Conservation (phyloP, 1,139 yeast genomes). For the Zygoascus hellenicus region DNA sequence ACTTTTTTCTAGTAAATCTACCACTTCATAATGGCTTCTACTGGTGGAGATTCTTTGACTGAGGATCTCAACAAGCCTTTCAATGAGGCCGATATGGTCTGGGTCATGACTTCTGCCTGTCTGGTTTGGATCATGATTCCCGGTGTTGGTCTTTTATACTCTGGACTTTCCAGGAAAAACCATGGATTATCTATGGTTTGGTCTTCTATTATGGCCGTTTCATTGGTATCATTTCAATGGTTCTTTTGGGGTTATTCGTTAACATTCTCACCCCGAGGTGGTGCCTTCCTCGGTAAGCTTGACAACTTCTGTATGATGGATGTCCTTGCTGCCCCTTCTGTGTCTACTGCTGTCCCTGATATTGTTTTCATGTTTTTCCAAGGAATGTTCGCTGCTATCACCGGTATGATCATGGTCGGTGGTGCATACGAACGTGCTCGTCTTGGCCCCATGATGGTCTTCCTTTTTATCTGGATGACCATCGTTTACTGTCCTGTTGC, state of each 20-base stretch:
- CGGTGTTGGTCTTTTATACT: constrained; percentile 84
- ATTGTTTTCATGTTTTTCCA: constrained; percentile 84
- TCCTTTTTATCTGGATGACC: constrained; percentile 90
- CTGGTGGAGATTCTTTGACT: constrained; percentile 72
- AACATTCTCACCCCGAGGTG: constrained; percentile 68
- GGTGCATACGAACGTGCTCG: constrained; percentile 88
- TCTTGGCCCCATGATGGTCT: constrained; percentile 92
- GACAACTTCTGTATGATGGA: constrained; percentile 72
- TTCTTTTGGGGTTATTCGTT: constrained; percentile 96
- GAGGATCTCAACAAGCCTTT: constrained; percentile 70
- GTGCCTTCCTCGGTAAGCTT: constrained; percentile 71
- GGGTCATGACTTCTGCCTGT: constrained; percentile 73
- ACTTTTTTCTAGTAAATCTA: no score
- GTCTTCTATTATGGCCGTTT: constrained; percentile 89
- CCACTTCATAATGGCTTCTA: constrained; percentile 15
- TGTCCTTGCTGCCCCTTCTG: constrained; percentile 73
- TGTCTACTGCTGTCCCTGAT: constrained; percentile 64
- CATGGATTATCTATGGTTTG: constrained; percentile 86
- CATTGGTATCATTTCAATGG: constrained; percentile 86
- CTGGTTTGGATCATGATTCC: constrained; percentile 94
- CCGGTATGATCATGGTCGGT: constrained; percentile 91
- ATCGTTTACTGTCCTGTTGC: constrained; percentile 93
- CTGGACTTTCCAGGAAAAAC: constrained; percentile 87
- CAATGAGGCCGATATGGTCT: constrained; percentile 69
- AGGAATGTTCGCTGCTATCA: constrained; percentile 92